Conservation (phyloP, 2,329 filamentous ascomycete species). For the Claviceps quebecensis region DNA sequence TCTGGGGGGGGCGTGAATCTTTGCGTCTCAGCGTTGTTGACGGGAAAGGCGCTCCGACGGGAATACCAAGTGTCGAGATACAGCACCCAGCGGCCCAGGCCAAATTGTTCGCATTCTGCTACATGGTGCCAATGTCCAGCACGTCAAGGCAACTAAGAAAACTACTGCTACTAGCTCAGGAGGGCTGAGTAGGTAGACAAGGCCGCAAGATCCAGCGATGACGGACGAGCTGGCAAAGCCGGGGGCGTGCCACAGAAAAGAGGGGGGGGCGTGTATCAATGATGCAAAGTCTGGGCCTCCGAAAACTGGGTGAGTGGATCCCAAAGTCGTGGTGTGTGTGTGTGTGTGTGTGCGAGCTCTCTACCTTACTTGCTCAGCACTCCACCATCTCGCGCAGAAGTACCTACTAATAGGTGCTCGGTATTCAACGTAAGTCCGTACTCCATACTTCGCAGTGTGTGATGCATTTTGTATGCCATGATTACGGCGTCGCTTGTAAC, state of each 20-base stretch:
- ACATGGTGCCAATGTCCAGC: neutral
- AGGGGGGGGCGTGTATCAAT: neutral
- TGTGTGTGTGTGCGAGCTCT: neutral
- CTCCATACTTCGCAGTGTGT: neutral
- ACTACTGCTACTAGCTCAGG: constrained; percentile 19
- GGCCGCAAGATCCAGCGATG: constrained; percentile 10
- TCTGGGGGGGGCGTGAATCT: neutral
- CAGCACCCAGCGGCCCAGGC: neutral
- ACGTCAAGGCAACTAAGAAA: constrained; percentile 4
- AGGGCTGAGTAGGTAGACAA: constrained; percentile 20
- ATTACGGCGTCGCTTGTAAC: neutral
- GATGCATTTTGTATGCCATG: constrained; percentile 1
- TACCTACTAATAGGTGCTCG: neutral
- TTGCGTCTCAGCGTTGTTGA: constrained; percentile 3
- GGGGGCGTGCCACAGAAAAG: constrained; percentile 1
- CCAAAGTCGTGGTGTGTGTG: constrained; percentile 1
- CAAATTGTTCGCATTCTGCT: neutral
- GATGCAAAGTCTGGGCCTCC: neutral
- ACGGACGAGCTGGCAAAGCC: constrained; percentile 2
- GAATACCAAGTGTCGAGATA: constrained; percentile 14
- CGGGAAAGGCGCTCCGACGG: constrained; percentile 10
- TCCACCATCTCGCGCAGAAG: neutral
- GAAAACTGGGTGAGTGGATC: constrained; percentile 1
- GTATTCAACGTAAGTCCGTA: neutral
- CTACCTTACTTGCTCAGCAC: neutral